Conservation (phyloP, 371 early-diverging fungal genomes). For the Rhizopus delemar region DNA sequence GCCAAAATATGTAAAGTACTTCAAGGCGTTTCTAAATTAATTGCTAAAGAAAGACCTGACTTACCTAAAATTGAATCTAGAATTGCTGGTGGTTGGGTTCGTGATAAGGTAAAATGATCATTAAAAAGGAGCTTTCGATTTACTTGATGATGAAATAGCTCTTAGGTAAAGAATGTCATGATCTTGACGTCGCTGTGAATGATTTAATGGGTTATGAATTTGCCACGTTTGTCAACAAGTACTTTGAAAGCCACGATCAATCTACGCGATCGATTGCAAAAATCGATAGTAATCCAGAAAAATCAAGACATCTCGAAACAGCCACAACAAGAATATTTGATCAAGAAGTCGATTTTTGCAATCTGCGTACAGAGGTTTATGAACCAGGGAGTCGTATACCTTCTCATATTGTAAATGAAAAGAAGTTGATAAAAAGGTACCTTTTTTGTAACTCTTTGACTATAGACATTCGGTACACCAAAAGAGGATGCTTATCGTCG, state of each 20-base stretch:
- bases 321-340: slow-evolving; percentile 88
- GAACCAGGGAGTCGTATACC: slow-evolving; percentile 86
- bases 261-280: slow-evolving; percentile 67
- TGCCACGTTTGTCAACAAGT: slow-evolving; percentile 76
- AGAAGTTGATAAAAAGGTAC: background rate
- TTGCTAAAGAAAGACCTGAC: slow-evolving; percentile 52
- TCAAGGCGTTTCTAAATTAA: slow-evolving; percentile 54
- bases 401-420: slow-evolving; percentile 52
- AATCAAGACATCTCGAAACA: slow-evolving; percentile 99
- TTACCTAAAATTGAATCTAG: slow-evolving; percentile 70
- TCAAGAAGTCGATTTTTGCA: slow-evolving; percentile 92
- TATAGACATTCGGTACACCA: slow-evolving; percentile 89
- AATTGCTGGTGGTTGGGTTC: slow-evolving; percentile 99
- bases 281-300: slow-evolving; percentile 94
- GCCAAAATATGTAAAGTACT: slow-evolving; percentile 64
- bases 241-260: slow-evolving; percentile 57
- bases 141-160: slow-evolving; percentile 55
- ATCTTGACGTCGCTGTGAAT: slow-evolving; percentile 97
- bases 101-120: slow-evolving; percentile 81
- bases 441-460: background rate
- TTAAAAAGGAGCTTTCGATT: background rate
- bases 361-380: slow-evolving; percentile 94
- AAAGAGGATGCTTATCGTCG: slow-evolving; percentile 96
- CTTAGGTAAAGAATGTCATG: slow-evolving; percentile 85
- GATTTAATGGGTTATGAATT: slow-evolving; percentile 95